phyloP scores from a whole-genome alignment of 768 basidiomycete species.

The Candolleomyces aberdarensis region DNA sequence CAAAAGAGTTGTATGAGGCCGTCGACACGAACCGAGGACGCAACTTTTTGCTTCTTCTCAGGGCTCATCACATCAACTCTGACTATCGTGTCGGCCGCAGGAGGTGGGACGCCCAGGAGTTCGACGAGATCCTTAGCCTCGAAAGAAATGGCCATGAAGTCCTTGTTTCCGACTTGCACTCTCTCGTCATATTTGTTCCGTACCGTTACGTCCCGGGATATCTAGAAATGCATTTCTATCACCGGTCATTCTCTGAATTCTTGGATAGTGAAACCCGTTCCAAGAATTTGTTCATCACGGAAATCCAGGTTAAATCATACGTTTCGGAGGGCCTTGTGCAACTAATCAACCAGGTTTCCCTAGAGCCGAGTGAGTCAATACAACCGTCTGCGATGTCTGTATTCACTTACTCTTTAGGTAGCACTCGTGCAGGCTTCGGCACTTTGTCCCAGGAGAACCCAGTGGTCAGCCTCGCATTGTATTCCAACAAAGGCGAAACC shows the following conservation, averaged over 20 bases:
- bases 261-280: background rate
- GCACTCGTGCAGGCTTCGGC: too few species aligned
- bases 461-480: too few species aligned
- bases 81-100: too few species aligned
- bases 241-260: constrained; percentile 3
- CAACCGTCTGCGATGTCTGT: too few species aligned
- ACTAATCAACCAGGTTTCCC: too few species aligned
- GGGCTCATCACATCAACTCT: background rate
- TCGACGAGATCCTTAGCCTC: background rate
- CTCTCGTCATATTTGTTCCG: background rate
- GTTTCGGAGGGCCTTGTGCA: too few species aligned
- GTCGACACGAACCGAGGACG: background rate
- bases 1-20: background rate
- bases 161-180: background rate
- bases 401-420: too few species aligned
- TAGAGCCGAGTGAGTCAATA: too few species aligned
- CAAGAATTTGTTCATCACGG: background rate
- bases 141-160: too few species aligned
- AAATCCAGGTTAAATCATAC: background rate
- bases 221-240: background rate
- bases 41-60: background rate
- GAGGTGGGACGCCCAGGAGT: too few species aligned
- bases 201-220: background rate
- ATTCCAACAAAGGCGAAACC: too few species aligned
- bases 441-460: too few species aligned